These are phyloP conservation scores for Symbiodinium natans DNA, from an alignment of 73 alveolate genomes.

Conservation along the genomic window DNA sequence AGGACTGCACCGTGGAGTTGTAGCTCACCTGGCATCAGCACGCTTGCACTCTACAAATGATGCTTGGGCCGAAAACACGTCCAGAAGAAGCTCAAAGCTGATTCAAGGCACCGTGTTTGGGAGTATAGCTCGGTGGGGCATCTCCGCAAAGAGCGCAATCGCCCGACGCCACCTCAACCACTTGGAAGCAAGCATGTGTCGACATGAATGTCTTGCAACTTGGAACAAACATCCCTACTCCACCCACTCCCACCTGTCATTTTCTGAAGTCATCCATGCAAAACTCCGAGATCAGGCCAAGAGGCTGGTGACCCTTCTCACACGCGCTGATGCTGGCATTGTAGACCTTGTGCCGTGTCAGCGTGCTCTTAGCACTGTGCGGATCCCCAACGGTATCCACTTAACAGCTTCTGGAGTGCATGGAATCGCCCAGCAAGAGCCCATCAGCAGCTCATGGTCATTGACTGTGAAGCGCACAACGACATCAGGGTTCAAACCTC, in stretches of 20 bases:
- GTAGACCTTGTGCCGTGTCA: background rate
- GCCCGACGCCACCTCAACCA: background rate
- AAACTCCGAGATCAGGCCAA: too few relatives aligned
- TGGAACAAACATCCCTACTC: too few relatives aligned
- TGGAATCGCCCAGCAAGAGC: background rate
- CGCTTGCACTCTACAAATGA: background rate
- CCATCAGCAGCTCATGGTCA: too few relatives aligned
- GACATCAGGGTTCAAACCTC: background rate
- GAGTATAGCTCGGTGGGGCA: background rate
- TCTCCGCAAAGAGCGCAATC: background rate
- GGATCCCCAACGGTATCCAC: too few relatives aligned
- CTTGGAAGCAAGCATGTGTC: too few relatives aligned
- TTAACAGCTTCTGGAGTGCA: too few relatives aligned
- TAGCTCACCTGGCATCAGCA: background rate
- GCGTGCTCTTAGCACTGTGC: too few relatives aligned
- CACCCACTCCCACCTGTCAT: background rate
- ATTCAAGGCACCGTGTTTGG: background rate
- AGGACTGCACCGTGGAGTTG: background rate
- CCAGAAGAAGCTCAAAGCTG: background rate
- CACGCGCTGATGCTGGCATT: background rate
- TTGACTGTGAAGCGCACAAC: background rate
- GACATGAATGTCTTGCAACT: too few relatives aligned
- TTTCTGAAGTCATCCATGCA: background rate
- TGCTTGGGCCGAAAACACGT: background rate
- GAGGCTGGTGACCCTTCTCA: background rate